Evolutionary conservation across 495 filamentous ascomycete genomes (phyloP).

Genomic region (Talaromyces liani): DNA sequence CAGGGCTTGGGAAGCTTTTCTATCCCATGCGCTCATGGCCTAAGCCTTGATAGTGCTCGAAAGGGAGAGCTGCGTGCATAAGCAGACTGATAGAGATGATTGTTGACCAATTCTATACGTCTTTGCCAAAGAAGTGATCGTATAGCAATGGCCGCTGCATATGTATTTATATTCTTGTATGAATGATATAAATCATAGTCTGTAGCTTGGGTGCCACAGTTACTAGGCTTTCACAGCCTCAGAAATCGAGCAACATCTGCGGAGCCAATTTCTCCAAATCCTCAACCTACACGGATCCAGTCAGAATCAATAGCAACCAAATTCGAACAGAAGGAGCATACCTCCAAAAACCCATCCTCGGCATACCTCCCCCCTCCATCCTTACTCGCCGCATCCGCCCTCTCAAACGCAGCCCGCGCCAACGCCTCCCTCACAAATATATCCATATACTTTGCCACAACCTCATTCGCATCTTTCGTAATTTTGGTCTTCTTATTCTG

Average conservation of each 20-base stretch:
- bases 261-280: constrained; percentile 87
- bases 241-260: constrained; percentile 86
- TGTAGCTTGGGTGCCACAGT: neutral
- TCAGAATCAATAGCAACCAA: constrained; percentile 10
- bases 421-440: constrained; percentile 90
- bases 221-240: constrained; percentile 10
- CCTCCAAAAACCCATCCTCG: constrained; percentile 65
- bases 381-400: constrained; percentile 30
- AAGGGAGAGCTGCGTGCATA: neutral
- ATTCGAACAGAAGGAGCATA: constrained; percentile 28
- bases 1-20: neutral
- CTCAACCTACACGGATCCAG: constrained; percentile 31
- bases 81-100: neutral
- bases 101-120: neutral
- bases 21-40: neutral
- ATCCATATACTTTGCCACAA: constrained; percentile 82
- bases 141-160: neutral
- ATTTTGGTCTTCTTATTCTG: constrained; percentile 62
- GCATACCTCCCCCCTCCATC: constrained; percentile 18
- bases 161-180: neutral
- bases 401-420: constrained; percentile 68
- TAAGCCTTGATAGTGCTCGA: neutral
- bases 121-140: neutral
- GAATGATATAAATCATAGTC: no score
- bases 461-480: constrained; percentile 67